Evolutionary conservation across 169 alveolate genomes (phyloP).

Genomic region (Cryptosporidium viatorum): DNA sequence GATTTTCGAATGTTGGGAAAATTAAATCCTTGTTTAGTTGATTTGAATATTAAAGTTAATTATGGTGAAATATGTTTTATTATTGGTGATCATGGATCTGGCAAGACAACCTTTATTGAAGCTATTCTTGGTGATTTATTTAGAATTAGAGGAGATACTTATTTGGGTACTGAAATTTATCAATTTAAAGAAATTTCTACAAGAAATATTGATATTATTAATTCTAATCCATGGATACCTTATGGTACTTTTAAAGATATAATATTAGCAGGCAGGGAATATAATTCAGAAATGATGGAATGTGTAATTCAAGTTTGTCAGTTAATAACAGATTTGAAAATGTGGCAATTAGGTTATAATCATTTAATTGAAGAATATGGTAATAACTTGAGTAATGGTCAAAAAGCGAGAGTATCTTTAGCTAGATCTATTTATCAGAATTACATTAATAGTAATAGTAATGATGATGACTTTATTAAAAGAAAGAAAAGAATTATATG

Average conservation of each 20-base stretch:
- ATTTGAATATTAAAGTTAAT: conserved; percentile 6
- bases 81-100: conserved; percentile 61
- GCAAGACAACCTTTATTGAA: conserved; percentile 51
- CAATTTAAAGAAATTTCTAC: neutral
- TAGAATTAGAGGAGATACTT: conserved; percentile 43
- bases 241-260: conserved; percentile 41
- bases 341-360: conserved; percentile 26
- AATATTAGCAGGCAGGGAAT: conserved; percentile 60
- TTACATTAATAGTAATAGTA: neutral
- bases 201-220: conserved; percentile 21
- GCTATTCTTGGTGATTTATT: conserved; percentile 44
- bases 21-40: conserved; percentile 34
- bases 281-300: neutral
- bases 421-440: conserved; percentile 60
- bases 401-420: conserved; percentile 51
- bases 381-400: conserved; percentile 67
- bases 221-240: conserved; percentile 73
- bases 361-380: conserved; percentile 69
- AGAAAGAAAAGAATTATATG: conserved; percentile 33
- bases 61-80: conserved; percentile 66
- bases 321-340: conserved; percentile 41
- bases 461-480: neutral
- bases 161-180: neutral
- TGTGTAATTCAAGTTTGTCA: conserved; percentile 35
- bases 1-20: conserved; percentile 9